These are phyloP conservation scores for Candida freyschussii DNA, from an alignment of 1,139 yeast genomes.

Conservation along the genomic window DNA sequence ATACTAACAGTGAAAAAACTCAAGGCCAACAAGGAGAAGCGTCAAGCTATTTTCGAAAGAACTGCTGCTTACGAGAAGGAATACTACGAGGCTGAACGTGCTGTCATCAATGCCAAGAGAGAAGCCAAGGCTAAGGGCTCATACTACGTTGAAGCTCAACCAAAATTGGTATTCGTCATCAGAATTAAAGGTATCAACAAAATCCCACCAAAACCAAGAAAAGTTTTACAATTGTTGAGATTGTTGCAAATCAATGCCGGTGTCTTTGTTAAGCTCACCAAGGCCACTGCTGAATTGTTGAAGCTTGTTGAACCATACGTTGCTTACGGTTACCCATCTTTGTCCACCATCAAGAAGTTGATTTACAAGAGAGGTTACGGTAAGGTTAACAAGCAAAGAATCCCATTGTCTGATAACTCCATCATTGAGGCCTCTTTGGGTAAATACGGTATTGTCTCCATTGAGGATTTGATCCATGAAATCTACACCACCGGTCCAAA, in stretches of 20 bases:
- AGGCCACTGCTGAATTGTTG: slow-evolving; percentile 96
- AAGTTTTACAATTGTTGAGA: slow-evolving; percentile 97
- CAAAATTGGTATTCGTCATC: slow-evolving; percentile 92
- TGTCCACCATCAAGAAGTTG: slow-evolving; percentile 92
- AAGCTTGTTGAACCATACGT: slow-evolving; percentile 98
- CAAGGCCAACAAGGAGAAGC: slow-evolving; percentile 83
- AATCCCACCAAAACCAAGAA: slow-evolving; percentile 99
- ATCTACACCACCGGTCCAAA: slow-evolving; percentile 98
- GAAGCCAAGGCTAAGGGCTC: slow-evolving; percentile 95
- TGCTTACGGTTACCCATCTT: slow-evolving; percentile 99
- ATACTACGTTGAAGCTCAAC: slow-evolving; percentile 96
- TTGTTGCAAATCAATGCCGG: slow-evolving; percentile 98
- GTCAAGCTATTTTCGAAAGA: slow-evolving; percentile 93
- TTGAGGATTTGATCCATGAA: slow-evolving; percentile 99
- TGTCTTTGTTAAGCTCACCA: slow-evolving; percentile 96
- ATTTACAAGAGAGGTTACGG: slow-evolving; percentile 99
- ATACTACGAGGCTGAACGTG: slow-evolving; percentile 93
- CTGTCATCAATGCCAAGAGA: slow-evolving; percentile 88
- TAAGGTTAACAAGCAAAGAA: slow-evolving; percentile 98
- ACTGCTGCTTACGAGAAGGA: slow-evolving; percentile 98
- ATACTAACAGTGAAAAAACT: slow-evolving; percentile 24
- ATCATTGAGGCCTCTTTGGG: slow-evolving; percentile 93
- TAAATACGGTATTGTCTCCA: slow-evolving; percentile 91
- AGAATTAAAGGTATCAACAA: slow-evolving; percentile 99
- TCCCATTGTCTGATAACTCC: slow-evolving; percentile 89